These are phyloP conservation scores for Venturia carpophila DNA, from an alignment of 2,329 filamentous ascomycete species.

Conservation along the genomic window DNA sequence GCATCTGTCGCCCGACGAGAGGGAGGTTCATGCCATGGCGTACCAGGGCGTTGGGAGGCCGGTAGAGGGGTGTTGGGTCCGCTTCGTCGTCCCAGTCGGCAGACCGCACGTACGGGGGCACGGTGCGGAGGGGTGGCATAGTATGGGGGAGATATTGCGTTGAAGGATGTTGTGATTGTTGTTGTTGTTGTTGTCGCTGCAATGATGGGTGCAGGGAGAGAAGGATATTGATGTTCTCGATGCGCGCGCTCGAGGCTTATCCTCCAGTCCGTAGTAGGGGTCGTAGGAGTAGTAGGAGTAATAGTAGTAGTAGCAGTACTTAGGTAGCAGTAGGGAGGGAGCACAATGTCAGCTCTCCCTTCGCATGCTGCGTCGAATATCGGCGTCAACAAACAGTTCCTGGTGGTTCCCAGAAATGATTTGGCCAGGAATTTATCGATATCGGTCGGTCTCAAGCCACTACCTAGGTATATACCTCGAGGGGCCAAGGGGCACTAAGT, in stretches of 20 bases:
- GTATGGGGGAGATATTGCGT: background rate
- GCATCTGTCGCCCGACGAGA: background rate
- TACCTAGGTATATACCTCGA: background rate
- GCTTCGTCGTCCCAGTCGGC: background rate
- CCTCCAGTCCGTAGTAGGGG: background rate
- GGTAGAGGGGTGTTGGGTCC: background rate
- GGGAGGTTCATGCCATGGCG: background rate
- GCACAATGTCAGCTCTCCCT: background rate
- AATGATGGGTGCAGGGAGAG: background rate
- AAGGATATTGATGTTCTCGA: background rate
- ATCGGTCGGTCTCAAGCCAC: no score
- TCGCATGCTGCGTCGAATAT: background rate
- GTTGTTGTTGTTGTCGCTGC: background rate
- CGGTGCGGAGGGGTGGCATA: background rate
- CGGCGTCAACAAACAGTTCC: background rate
- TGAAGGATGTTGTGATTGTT: background rate
- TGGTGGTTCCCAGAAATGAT: background rate
- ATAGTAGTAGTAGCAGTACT: no score
- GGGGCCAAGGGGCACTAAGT: background rate
- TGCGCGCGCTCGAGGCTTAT: background rate
- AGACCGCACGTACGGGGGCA: conserved; percentile 15
- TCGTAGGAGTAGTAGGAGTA: no score
- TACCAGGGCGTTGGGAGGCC: background rate
- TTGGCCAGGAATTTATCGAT: background rate
- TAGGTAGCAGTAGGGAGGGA: background rate